A percentile compares a stretch with the other conserved stretches of the same genome.
These are phyloP conservation scores for Colletotrichum tofieldiae DNA, from an alignment of 2,329 filamentous ascomycete genomes.

Conservation along the genomic window DNA sequence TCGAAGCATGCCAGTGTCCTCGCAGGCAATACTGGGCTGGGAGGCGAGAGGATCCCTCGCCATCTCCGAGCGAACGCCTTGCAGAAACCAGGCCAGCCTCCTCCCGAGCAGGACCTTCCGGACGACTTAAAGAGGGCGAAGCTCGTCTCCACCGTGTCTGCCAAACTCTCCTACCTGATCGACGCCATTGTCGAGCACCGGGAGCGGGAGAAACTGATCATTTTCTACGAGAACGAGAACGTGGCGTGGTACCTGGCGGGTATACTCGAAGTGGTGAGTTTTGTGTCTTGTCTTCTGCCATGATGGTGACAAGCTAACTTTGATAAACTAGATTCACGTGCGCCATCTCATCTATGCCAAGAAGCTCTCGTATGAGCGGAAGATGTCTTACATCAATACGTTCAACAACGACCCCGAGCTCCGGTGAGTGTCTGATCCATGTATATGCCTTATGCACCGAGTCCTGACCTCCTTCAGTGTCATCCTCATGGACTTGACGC, in stretches of 20 bases:
- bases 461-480: constrained; percentile 64
- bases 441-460: background rate
- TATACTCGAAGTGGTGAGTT: constrained; percentile 79
- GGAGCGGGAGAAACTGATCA: constrained; percentile 84
- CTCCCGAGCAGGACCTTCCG: constrained; percentile 51
- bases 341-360: constrained; percentile 79
- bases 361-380: constrained; percentile 71
- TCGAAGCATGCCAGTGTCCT: constrained; percentile 42
- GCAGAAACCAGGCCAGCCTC: background rate
- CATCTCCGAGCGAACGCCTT: constrained; percentile 53
- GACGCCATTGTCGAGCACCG: constrained; percentile 80
- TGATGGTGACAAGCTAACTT: constrained; percentile 27
- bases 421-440: constrained; percentile 54
- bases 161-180: constrained; percentile 89
- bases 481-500: constrained; percentile 90
- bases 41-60: constrained; percentile 52
- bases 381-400: constrained; percentile 82
- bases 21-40: constrained; percentile 62
- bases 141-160: constrained; percentile 85
- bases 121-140: constrained; percentile 71
- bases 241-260: constrained; percentile 89
- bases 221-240: constrained; percentile 94
- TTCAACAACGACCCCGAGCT: constrained; percentile 82
- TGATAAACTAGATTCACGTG: constrained; percentile 63
- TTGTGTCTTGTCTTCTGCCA: background rate